Conservation (phyloP, 140 eudicot genomes). For the Cichorium intybus region DNA sequence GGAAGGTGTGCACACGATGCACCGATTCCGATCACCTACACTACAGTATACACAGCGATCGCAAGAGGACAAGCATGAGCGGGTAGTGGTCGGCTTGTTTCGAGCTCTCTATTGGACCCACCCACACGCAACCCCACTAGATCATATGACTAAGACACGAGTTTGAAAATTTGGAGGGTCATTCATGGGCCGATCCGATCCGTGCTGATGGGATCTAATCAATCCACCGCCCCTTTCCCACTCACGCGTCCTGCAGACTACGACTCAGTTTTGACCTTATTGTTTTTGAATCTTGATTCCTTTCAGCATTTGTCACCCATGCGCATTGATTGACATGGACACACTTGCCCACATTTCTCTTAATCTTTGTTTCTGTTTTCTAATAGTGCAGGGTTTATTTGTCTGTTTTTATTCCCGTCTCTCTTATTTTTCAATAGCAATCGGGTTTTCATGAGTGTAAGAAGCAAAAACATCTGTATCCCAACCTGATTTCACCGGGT, state of each 20-base stretch:
- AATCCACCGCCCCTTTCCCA: constrained; percentile 29
- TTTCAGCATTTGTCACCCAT: constrained; percentile 33
- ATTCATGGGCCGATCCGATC: constrained; percentile 13
- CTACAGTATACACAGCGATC: not conserved
- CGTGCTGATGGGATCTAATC: too few relatives aligned
- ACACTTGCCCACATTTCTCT: not conserved
- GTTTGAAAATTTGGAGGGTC: constrained; percentile 3
- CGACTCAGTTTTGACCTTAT: constrained; percentile 19
- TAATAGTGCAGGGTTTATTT: not conserved
- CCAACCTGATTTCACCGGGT: too few relatives aligned
- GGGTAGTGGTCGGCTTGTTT: constrained; percentile 25
- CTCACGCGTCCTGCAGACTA: not conserved
- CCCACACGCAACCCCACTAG: not conserved
- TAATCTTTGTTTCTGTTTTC: not conserved
- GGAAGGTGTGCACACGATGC: constrained; percentile 2
- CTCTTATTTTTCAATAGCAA: not conserved
- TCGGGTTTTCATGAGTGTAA: too few relatives aligned
- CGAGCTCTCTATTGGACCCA: constrained; percentile 4
- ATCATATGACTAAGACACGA: not conserved
- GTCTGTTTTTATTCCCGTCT: not conserved
- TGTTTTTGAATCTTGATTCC: constrained; percentile 3
- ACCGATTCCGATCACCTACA: not conserved
- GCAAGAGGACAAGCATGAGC: constrained; percentile 7
- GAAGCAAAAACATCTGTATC: too few relatives aligned
- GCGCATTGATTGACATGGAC: constrained; percentile 26